These are phyloP conservation scores for Epichloe gansuensis DNA, from an alignment of 2,329 filamentous ascomycete species.

Conservation along the genomic window DNA sequence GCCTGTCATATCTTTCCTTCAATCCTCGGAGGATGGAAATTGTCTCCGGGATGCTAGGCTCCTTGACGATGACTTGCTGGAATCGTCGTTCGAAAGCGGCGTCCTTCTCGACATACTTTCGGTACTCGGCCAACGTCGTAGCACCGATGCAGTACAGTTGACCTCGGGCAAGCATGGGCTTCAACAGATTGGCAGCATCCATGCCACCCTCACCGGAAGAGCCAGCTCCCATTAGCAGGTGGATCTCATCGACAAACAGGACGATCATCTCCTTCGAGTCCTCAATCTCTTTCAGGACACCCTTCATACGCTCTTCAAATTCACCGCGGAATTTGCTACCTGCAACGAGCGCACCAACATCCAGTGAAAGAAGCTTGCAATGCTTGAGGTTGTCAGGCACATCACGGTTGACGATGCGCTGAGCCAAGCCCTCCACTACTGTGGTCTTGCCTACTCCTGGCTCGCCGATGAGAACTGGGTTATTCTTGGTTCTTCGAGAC, in stretches of 20 bases:
- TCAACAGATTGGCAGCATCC: constrained; percentile 95
- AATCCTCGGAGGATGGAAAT: constrained; percentile 96
- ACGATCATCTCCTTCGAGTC: constrained; percentile 94
- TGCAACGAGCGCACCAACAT: constrained; percentile 88
- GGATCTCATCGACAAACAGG: constrained; percentile 96
- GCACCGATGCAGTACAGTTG: constrained; percentile 97
- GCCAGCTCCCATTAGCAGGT: constrained; percentile 94
- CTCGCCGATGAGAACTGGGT: constrained; percentile 93
- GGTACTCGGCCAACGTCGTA: constrained; percentile 87
- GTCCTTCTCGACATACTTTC: constrained; percentile 99
- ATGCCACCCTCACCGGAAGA: constrained; percentile 92
- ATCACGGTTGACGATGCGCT: constrained; percentile 91
- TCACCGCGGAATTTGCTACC: constrained; percentile 98
- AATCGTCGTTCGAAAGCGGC: constrained; percentile 96
- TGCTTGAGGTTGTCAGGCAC: constrained; percentile 89
- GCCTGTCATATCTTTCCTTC: constrained; percentile 96
- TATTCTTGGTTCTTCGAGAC: constrained; percentile 93
- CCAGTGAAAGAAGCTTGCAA: constrained; percentile 87
- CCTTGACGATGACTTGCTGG: constrained; percentile 95
- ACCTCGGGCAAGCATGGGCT: constrained; percentile 94
- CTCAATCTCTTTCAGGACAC: constrained; percentile 91
- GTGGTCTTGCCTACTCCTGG: constrained; percentile 98
- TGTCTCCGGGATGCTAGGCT: constrained; percentile 77
- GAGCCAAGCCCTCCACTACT: constrained; percentile 88
- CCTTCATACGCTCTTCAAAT: constrained; percentile 99